Evolutionary conservation across 371 early-diverging fungal genomes (phyloP).

Genomic region (Lichtheimia ramosa): DNA sequence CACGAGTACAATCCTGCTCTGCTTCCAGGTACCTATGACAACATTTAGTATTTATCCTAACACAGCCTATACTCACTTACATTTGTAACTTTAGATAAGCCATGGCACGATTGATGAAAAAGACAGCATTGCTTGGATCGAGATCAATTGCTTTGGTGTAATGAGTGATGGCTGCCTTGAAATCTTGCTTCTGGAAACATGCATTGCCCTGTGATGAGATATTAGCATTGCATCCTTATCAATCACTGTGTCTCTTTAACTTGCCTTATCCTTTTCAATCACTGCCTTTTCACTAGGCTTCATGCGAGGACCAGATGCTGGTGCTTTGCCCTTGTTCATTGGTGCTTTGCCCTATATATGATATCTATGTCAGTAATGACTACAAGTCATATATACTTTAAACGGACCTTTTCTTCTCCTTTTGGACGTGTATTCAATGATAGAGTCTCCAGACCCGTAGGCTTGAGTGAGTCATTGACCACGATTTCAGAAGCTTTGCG

Average conservation of each 20-base stretch:
- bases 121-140: constrained; percentile 65
- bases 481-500: background rate
- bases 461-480: background rate
- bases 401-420: background rate
- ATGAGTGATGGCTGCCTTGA: constrained; percentile 59
- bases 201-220: constrained; percentile 67
- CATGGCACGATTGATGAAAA: constrained; percentile 84
- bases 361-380: background rate
- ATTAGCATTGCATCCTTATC: background rate
- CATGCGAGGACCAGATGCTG: background rate
- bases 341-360: background rate
- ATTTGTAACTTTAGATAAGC: constrained; percentile 72
- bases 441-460: background rate
- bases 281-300: constrained; percentile 1
- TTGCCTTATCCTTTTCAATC: constrained; percentile 8
- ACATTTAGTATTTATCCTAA: no score
- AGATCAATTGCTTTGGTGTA: constrained; percentile 72
- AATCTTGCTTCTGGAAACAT: constrained; percentile 74
- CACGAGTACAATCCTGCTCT: constrained; percentile 71
- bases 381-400: background rate
- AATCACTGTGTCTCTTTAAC: background rate
- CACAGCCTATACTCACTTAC: no score
- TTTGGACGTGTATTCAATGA: background rate
- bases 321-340: background rate
- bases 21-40: constrained; percentile 69